Evolutionary conservation across 208 protist genomes (phyloP).

Genomic region (Leishmania major): DNA sequence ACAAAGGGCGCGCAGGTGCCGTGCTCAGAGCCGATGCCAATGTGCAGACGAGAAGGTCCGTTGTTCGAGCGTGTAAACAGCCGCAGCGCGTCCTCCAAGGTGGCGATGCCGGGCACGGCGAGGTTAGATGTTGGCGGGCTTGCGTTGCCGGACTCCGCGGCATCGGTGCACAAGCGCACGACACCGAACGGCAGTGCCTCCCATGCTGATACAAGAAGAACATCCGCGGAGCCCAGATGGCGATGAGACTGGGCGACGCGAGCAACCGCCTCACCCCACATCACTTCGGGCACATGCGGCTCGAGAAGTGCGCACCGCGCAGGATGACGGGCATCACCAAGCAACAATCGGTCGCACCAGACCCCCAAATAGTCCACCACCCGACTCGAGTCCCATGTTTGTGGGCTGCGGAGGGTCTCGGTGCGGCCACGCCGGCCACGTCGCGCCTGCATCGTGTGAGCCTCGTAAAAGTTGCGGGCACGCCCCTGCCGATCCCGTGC

Average conservation of each 20-base stretch:
- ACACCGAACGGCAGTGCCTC: slow-evolving; percentile 53
- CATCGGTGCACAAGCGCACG: slow-evolving; percentile 26
- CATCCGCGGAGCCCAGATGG: slow-evolving; percentile 35
- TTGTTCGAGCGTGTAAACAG: slow-evolving; percentile 12
- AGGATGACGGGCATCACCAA: slow-evolving; percentile 61
- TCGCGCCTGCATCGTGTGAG: slow-evolving; percentile 10
- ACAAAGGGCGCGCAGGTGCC: slow-evolving; percentile 30
- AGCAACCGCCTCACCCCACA: slow-evolving; percentile 52
- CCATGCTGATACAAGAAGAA: slow-evolving; percentile 64
- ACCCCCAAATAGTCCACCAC: slow-evolving; percentile 72
- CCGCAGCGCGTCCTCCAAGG: slow-evolving; percentile 27
- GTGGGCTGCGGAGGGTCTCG: slow-evolving; percentile 42
- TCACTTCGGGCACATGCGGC: slow-evolving; percentile 46
- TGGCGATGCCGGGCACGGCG: slow-evolving; percentile 1
- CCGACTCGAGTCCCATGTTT: slow-evolving; percentile 76
- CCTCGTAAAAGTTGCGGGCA: slow-evolving; percentile 41
- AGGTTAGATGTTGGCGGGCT: neutral
- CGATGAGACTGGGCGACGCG: slow-evolving; percentile 65
- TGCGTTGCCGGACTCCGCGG: neutral
- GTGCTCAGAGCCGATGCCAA: slow-evolving; percentile 54
- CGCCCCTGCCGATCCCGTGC: slow-evolving; percentile 63
- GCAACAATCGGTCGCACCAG: slow-evolving; percentile 86
- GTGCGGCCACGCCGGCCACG: slow-evolving; percentile 3
- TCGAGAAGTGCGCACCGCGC: slow-evolving; percentile 66
- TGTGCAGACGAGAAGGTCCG: slow-evolving; percentile 17